Conservation (phyloP, 2,329 filamentous ascomycete genomes). For the Venturia effusa region DNA sequence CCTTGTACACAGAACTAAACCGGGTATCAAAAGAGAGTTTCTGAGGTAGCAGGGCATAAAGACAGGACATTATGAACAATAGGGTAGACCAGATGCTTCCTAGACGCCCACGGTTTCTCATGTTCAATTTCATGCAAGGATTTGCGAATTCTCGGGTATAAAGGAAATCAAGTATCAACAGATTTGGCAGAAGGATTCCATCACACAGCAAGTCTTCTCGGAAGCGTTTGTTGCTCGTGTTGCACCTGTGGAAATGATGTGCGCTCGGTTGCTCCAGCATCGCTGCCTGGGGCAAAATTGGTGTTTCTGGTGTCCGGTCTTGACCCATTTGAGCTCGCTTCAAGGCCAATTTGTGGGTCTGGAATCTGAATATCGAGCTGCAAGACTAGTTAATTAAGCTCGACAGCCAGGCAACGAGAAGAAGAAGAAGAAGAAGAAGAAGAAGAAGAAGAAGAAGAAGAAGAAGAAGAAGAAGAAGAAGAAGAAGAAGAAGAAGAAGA, state of each 20-base stretch:
- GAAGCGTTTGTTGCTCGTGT: background rate
- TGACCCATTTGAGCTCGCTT: constrained; percentile 3
- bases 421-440: too few relatives aligned
- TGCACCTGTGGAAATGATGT: background rate
- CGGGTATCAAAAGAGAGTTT: background rate
- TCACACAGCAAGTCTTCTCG: constrained; percentile 1
- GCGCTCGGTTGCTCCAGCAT: background rate
- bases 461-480: too few relatives aligned
- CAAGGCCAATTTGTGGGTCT: constrained; percentile 55
- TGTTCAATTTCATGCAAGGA: background rate
- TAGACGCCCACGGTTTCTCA: background rate
- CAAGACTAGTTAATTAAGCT: background rate
- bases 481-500: too few relatives aligned
- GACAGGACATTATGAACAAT: background rate
- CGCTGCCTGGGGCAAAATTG: background rate
- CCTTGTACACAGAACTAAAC: background rate
- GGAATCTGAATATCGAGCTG: constrained; percentile 73
- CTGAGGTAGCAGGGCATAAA: background rate
- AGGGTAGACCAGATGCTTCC: background rate
- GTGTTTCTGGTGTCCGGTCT: background rate
- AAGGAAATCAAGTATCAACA: background rate
- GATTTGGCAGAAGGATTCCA: background rate
- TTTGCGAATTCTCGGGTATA: background rate
- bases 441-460: too few relatives aligned
- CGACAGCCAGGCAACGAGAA: constrained; percentile 3